Conservation (phyloP, 805 yeast genomes). For the Candida sphagnicola region DNA sequence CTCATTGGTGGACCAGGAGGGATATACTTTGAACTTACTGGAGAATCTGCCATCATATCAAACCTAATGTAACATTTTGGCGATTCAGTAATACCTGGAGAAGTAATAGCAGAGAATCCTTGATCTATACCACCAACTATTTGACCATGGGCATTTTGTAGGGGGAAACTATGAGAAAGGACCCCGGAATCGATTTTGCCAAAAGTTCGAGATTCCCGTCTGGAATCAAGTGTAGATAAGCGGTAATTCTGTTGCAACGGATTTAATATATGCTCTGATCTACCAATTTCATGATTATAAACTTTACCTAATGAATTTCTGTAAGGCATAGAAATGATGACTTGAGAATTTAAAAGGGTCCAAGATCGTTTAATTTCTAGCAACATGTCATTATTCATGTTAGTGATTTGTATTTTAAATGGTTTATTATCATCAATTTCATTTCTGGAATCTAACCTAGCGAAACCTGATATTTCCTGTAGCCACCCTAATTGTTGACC, state of each 20-base stretch:
- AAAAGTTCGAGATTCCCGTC: constrained; percentile 63
- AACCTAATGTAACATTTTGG: constrained; percentile 85
- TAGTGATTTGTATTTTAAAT: constrained; percentile 69
- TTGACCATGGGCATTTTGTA: constrained; percentile 51
- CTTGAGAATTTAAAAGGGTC: constrained; percentile 82
- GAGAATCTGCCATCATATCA: constrained; percentile 67
- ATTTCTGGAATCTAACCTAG: constrained; percentile 72
- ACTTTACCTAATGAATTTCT: constrained; percentile 29
- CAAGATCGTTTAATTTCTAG: constrained; percentile 77
- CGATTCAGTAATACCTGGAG: constrained; percentile 90
- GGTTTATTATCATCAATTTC: constrained; percentile 84
- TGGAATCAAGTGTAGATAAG: constrained; percentile 50
- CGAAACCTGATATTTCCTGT: constrained; percentile 74
- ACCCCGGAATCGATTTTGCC: constrained; percentile 87
- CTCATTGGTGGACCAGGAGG: constrained; percentile 46
- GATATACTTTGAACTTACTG: constrained; percentile 51
- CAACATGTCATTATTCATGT: constrained; percentile 54
- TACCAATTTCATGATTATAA: constrained; percentile 61
- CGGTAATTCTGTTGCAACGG: constrained; percentile 88
- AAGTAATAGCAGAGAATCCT: constrained; percentile 91
- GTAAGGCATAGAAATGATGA: constrained; percentile 66
- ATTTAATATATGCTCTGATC: constrained; percentile 91
- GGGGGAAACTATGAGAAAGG: constrained; percentile 81
- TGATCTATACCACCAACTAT: constrained; percentile 78
- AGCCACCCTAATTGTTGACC: constrained; percentile 79